Conservation (phyloP, 768 basidiomycete genomes). For the Boletus pseudopeckii region DNA sequence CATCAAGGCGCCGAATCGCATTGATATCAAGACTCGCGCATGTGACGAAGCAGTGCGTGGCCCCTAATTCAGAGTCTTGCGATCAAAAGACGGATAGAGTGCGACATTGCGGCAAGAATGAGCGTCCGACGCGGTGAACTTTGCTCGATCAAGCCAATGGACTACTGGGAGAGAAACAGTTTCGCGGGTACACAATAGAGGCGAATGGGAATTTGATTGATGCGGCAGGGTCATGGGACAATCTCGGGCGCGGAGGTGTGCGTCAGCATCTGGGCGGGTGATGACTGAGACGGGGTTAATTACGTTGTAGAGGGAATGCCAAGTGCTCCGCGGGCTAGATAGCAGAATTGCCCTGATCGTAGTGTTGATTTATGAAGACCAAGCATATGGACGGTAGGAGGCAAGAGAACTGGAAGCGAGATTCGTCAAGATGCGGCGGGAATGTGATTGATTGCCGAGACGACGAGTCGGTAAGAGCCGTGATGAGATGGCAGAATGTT, state of each 20-base stretch:
- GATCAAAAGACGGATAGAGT: constrained; percentile 3
- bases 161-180: neutral
- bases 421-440: neutral
- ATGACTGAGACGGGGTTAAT: neutral
- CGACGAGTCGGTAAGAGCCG: neutral
- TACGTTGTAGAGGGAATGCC: neutral
- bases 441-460: constrained; percentile 1
- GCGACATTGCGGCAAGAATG: neutral
- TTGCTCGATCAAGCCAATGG: constrained; percentile 5
- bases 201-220: neutral
- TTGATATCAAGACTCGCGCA: constrained; percentile 2
- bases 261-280: constrained; percentile 5
- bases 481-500: constrained; percentile 2
- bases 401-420: no score
- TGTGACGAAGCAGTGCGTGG: constrained; percentile 6
- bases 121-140: constrained; percentile 3
- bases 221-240: neutral
- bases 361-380: neutral
- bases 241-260: neutral
- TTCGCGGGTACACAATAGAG: constrained; percentile 9
- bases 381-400: no score
- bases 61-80: neutral
- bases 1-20: constrained; percentile 9
- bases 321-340: neutral
- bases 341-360: neutral